Evolutionary conservation across 805 yeast species (phyloP).

Genomic region (Candida ulmi): DNA sequence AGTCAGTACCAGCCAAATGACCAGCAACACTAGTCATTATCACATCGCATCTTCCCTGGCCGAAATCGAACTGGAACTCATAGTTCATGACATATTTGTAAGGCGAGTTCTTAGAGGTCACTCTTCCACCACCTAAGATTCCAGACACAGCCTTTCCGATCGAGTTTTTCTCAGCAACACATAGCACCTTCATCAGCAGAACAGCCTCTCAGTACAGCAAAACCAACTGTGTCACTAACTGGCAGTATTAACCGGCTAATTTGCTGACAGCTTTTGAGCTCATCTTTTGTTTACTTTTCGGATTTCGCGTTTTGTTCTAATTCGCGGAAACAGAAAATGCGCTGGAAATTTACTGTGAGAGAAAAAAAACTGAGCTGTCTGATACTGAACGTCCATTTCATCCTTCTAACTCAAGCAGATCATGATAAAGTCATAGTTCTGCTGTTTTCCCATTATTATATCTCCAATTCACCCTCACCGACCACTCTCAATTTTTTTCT

Average conservation of each 20-base stretch:
- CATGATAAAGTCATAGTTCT: not conserved
- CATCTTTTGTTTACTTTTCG: too few relatives aligned
- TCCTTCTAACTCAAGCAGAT: too few relatives aligned
- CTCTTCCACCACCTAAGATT: constrained; percentile 70
- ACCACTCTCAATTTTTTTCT: too few relatives aligned
- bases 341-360: too few relatives aligned
- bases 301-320: too few relatives aligned
- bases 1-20: constrained; percentile 65
- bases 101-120: constrained; percentile 39
- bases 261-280: too few relatives aligned
- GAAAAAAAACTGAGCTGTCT: too few relatives aligned
- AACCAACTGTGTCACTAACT: too few relatives aligned
- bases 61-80: constrained; percentile 61
- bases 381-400: too few relatives aligned
- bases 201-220: not conserved
- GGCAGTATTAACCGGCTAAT: too few relatives aligned
- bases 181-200: constrained; percentile 60
- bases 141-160: constrained; percentile 80
- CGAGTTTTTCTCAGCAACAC: constrained; percentile 97
- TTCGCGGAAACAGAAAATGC: too few relatives aligned
- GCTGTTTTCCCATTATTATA: not conserved
- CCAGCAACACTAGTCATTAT: constrained; percentile 94
- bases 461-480: too few relatives aligned
- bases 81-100: constrained; percentile 72
- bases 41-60: constrained; percentile 62